Conservation (phyloP, 148 eudicot genomes). For the Silene uniflora region DNA sequence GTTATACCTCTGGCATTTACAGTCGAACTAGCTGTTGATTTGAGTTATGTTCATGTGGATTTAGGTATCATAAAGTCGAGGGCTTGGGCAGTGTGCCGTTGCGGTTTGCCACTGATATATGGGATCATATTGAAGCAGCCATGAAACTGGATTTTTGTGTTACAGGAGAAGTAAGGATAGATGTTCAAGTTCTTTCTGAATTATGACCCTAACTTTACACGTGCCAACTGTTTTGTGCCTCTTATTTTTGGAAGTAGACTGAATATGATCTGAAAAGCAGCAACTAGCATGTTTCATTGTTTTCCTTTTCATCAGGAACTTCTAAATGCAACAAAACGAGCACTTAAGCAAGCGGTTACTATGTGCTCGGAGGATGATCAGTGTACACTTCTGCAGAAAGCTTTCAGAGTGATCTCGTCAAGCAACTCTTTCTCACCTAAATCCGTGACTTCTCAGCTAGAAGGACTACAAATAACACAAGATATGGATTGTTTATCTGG, state of each 20-base stretch:
- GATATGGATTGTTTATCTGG: constrained; percentile 28
- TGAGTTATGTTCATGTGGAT: constrained; percentile 13
- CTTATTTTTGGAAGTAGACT: not conserved
- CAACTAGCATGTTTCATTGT: constrained; percentile 9
- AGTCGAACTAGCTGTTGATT: not conserved
- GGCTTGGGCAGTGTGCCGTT: constrained; percentile 44
- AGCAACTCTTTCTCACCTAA: constrained; percentile 29
- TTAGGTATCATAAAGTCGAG: constrained; percentile 50
- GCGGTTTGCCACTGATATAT: constrained; percentile 52
- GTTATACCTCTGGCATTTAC: not conserved
- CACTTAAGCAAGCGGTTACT: constrained; percentile 68
- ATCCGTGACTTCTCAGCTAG: constrained; percentile 28
- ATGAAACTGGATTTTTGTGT: constrained; percentile 15
- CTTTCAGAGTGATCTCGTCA: constrained; percentile 44
- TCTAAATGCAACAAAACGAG: constrained; percentile 60
- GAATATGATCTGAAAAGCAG: constrained; percentile 3
- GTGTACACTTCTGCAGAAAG: constrained; percentile 50
- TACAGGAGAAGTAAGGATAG: constrained; percentile 37
- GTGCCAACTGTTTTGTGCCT: not conserved
- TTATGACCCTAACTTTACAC: not conserved
- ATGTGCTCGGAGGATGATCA: constrained; percentile 63
- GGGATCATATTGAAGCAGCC: constrained; percentile 49
- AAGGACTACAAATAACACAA: constrained; percentile 30
- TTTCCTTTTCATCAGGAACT: constrained; percentile 48
- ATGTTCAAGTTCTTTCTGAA: not conserved